Evolutionary conservation across 2,329 filamentous ascomycete species (phyloP).

Genomic region (Zasmidium cellare): DNA sequence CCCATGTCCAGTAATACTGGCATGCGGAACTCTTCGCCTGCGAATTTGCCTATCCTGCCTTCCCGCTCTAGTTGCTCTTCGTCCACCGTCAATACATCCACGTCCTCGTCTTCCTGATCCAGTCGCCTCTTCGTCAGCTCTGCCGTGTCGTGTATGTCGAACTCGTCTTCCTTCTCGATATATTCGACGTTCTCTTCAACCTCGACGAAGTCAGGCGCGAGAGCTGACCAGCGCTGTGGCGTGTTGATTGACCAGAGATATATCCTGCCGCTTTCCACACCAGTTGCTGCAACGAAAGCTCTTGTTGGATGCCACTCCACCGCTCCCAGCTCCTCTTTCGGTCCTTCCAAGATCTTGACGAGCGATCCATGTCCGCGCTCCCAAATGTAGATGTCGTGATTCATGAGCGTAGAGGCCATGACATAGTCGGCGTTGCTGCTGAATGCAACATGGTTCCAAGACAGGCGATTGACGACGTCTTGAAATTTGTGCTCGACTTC

Average conservation of each 20-base stretch:
- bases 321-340: conserved; percentile 92
- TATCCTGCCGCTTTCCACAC: conserved; percentile 87
- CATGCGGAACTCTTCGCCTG: conserved; percentile 72
- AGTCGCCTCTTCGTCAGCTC: conserved; percentile 89
- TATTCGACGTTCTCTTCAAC: conserved; percentile 99
- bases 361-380: conserved; percentile 90
- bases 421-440: conserved; percentile 94
- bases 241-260: conserved; percentile 96
- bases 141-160: conserved; percentile 94
- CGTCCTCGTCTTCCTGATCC: conserved; percentile 88
- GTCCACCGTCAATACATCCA: conserved; percentile 83
- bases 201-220: conserved; percentile 95
- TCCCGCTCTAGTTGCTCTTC: conserved; percentile 47
- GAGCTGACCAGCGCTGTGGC: conserved; percentile 93
- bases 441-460: conserved; percentile 97
- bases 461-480: conserved; percentile 90
- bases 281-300: conserved; percentile 85
- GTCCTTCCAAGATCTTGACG: conserved; percentile 94
- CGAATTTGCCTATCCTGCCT: conserved; percentile 42
- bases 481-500: conserved; percentile 98
- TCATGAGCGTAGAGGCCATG: conserved; percentile 94
- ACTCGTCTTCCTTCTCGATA: conserved; percentile 92
- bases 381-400: conserved; percentile 98
- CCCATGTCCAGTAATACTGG: conserved; percentile 90
- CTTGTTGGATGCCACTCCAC: conserved; percentile 96